These are phyloP conservation scores for Rhizopus delemar DNA, from an alignment of 371 early-diverging fungal species.

Conservation along the genomic window DNA sequence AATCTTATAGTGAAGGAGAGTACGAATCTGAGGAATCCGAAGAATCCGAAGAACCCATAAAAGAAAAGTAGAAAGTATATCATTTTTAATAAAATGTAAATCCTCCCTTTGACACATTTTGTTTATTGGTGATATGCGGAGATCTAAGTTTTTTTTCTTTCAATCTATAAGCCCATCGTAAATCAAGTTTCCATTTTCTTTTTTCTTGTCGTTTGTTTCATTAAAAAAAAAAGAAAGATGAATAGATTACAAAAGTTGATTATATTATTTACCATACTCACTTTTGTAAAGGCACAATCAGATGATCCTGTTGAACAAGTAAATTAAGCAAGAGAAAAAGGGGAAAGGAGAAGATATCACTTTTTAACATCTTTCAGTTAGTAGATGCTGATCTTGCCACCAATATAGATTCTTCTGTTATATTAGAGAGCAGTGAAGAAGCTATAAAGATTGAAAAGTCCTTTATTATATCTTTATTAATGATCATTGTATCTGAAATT, in stretches of 20 bases:
- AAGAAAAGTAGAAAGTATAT: background rate
- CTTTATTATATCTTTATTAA: constrained; percentile 64
- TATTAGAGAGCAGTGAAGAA: background rate
- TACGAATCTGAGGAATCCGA: constrained; percentile 7
- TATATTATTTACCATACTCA: constrained; percentile 19
- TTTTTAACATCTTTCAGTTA: background rate
- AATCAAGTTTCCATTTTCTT: background rate
- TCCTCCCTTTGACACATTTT: too few relatives aligned
- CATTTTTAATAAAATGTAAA: too few relatives aligned
- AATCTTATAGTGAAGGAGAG: constrained; percentile 2
- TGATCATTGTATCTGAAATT: constrained; percentile 93
- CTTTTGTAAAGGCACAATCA: constrained; percentile 18
- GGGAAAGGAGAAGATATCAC: background rate
- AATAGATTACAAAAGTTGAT: constrained; percentile 37
- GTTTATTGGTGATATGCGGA: too few relatives aligned
- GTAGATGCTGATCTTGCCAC: constrained; percentile 6
- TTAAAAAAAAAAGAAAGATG: constrained; percentile 32
- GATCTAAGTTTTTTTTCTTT: background rate
- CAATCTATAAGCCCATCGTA: background rate
- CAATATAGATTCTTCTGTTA: background rate
- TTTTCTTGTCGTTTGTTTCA: background rate
- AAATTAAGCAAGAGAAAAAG: background rate
- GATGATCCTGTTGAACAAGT: constrained; percentile 36
- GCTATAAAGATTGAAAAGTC: constrained; percentile 27
- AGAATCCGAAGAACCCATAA: background rate